Conservation (phyloP, 2,329 filamentous ascomycete species). For the Talaromyces amestolkiae region DNA sequence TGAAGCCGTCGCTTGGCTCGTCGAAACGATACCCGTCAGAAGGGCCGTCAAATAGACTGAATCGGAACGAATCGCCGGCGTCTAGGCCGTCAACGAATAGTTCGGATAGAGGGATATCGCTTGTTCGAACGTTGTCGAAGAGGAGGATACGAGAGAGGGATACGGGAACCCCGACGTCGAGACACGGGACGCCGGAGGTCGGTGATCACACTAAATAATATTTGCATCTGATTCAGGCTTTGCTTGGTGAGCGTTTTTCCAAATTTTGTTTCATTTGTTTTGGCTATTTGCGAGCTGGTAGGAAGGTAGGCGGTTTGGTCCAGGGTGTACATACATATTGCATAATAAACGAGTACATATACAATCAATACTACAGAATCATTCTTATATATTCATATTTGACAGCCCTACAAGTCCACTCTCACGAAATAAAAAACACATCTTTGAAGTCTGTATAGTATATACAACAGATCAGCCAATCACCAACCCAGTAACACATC, state of each 20-base stretch:
- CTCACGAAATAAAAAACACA: too few relatives aligned
- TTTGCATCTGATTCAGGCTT: background rate
- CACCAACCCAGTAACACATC: background rate
- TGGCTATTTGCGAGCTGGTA: background rate
- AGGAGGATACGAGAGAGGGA: background rate
- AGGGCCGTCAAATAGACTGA: background rate
- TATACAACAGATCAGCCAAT: background rate
- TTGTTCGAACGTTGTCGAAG: background rate
- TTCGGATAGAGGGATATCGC: background rate
- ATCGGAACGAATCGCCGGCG: constrained; percentile 1
- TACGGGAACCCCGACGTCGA: background rate
- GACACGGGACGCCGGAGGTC: background rate
- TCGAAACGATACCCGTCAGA: constrained; percentile 14
- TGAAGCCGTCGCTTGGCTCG: constrained; percentile 3
- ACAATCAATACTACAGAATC: background rate
- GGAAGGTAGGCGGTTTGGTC: background rate
- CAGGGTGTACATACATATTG: background rate
- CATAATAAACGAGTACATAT: background rate
- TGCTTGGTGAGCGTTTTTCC: background rate
- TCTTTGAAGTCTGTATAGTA: too few relatives aligned
- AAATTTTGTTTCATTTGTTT: background rate
- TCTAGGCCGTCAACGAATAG: background rate
- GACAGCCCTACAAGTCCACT: too few relatives aligned
- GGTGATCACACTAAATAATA: background rate
- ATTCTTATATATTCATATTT: background rate